These are phyloP conservation scores for Coemansia umbellata DNA, from an alignment of 192 early-diverging fungal species.

Conservation along the genomic window DNA sequence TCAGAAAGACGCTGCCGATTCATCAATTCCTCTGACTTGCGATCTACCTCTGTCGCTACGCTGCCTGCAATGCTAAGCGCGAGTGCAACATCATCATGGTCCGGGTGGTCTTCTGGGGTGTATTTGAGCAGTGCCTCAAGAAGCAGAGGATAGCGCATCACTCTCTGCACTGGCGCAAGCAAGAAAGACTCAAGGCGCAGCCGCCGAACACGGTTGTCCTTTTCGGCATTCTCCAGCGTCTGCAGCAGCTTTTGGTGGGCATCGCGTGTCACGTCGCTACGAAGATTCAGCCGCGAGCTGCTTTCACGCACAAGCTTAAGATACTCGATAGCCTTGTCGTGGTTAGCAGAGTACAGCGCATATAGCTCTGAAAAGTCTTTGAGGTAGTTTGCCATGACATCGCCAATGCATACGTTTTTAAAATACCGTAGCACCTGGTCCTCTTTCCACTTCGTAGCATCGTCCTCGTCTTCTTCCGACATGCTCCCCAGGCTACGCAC, in stretches of 20 bases:
- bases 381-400: conserved; percentile 47
- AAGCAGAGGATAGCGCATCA: conserved; percentile 49
- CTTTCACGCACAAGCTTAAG: conserved; percentile 50
- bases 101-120: conserved; percentile 42
- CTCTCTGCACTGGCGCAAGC: conserved; percentile 46
- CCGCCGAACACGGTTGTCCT: conserved; percentile 36
- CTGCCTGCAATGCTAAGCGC: conserved; percentile 46
- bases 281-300: conserved; percentile 40
- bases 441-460: conserved; percentile 45
- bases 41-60: conserved; percentile 48
- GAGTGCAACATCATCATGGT: conserved; percentile 45
- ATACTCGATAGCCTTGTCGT: conserved; percentile 48
- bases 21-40: conserved; percentile 48
- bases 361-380: conserved; percentile 53
- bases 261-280: conserved; percentile 32
- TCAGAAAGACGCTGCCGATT: conserved; percentile 45
- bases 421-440: conserved; percentile 45
- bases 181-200: conserved; percentile 48
- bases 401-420: conserved; percentile 48
- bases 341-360: conserved; percentile 50
- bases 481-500: conserved; percentile 22
- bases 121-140: conserved; percentile 49
- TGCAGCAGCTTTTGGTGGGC: conserved; percentile 43
- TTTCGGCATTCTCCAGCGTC: conserved; percentile 45
- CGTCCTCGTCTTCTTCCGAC: conserved; percentile 28